Percentiles rank a stretch among this genome's conserved stretches.
These are phyloP conservation scores for Mucor mucedo DNA, from an alignment of 371 early-diverging fungal genomes.

Conservation along the genomic window DNA sequence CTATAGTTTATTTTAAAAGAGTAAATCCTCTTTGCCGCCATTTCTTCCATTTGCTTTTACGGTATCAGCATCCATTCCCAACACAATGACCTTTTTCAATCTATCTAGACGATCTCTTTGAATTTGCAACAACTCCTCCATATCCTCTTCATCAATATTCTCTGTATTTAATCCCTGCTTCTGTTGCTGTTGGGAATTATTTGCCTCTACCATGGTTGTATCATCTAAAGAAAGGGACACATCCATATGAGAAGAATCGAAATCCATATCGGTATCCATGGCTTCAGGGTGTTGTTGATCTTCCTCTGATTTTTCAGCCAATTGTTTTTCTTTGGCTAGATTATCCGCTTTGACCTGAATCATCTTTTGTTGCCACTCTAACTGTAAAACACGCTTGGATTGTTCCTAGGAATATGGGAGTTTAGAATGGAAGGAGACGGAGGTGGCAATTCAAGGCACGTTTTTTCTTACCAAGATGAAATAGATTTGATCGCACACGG, in stretches of 20 bases:
- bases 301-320: conserved; percentile 12
- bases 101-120: conserved; percentile 51
- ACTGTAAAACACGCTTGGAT: conserved; percentile 46
- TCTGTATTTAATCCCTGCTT: neutral
- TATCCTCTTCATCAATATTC: conserved; percentile 33
- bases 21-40: conserved; percentile 47
- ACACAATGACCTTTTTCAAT: conserved; percentile 46
- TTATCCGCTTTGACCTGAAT: conserved; percentile 21
- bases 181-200: conserved; percentile 4
- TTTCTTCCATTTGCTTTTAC: conserved; percentile 35
- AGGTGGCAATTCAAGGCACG: no score
- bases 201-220: conserved; percentile 2
- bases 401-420: conserved; percentile 33
- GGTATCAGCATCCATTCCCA: conserved; percentile 50
- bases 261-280: conserved; percentile 25
- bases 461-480: conserved; percentile 37
- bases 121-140: conserved; percentile 50
- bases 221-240: conserved; percentile 5
- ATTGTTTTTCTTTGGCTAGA: conserved; percentile 24
- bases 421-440: no score
- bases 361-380: conserved; percentile 42
- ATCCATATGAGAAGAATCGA: conserved; percentile 21
- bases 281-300: conserved; percentile 16
- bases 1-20: conserved; percentile 34
- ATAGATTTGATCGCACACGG: conserved; percentile 54